These are phyloP conservation scores for Candida multigemmis DNA, from an alignment of 805 yeast genomes.

Conservation along the genomic window DNA sequence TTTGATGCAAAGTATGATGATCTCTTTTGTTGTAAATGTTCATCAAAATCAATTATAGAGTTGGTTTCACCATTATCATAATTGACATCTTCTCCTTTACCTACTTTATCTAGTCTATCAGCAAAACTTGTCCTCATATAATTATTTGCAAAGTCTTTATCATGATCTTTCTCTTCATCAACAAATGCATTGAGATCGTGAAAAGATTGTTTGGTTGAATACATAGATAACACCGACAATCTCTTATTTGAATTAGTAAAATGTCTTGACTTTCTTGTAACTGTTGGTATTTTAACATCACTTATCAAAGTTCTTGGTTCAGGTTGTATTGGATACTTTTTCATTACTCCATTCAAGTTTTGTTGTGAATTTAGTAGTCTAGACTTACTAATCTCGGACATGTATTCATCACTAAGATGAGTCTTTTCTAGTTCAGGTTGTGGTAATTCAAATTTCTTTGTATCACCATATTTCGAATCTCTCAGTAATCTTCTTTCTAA, in stretches of 20 bases:
- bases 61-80: conserved; percentile 26
- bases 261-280: conserved; percentile 57
- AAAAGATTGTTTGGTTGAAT: conserved; percentile 59
- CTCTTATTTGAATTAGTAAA: conserved; percentile 59
- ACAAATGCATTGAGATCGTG: conserved; percentile 42
- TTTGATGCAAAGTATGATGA: conserved; percentile 27
- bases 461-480: conserved; percentile 7
- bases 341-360: conserved; percentile 14
- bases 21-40: conserved; percentile 29
- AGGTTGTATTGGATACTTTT: conserved; percentile 12
- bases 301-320: conserved; percentile 45
- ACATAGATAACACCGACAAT: conserved; percentile 61
- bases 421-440: conserved; percentile 24
- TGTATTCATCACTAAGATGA: conserved; percentile 34
- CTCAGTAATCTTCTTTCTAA: conserved; percentile 10
- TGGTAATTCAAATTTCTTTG: conserved; percentile 21
- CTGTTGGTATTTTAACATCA: conserved; percentile 61
- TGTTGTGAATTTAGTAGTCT: conserved; percentile 34
- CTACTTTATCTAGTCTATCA: conserved; percentile 30
- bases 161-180: conserved; percentile 12
- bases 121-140: conserved; percentile 33
- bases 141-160: not conserved
- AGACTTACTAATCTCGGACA: conserved; percentile 35
- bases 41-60: conserved; percentile 31
- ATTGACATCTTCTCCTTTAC: conserved; percentile 17